Evolutionary conservation across 2,329 filamentous ascomycete species (phyloP).

Genomic region (Xylariales sp.): DNA sequence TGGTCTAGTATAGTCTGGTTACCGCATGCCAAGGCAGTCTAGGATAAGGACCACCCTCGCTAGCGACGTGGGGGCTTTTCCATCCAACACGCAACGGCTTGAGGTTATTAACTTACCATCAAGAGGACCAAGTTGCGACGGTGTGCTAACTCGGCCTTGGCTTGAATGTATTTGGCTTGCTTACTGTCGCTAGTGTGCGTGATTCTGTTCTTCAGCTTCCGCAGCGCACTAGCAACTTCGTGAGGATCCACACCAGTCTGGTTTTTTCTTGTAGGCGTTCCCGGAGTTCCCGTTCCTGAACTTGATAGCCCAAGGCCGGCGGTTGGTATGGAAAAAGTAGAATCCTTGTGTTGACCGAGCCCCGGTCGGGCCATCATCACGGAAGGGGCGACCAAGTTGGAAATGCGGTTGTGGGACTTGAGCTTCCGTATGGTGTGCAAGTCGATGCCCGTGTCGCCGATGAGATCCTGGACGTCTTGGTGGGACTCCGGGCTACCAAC

Average conservation of each 20-base stretch:
- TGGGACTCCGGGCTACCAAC: conserved; percentile 6
- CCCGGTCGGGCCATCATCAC: conserved; percentile 10
- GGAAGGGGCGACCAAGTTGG: conserved; percentile 6
- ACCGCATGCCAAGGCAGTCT: no score
- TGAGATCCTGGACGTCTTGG: conserved; percentile 10
- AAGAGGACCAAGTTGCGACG: conserved; percentile 10
- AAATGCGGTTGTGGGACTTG: conserved; percentile 5
- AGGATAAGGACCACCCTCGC: no score
- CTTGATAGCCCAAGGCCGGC: not conserved
- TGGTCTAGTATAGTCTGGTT: no score
- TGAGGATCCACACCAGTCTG: conserved; percentile 9
- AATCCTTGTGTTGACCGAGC: conserved; percentile 5
- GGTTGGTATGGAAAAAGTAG: conserved; percentile 2
- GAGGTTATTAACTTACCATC: conserved; percentile 5
- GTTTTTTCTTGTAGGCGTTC: conserved; percentile 5
- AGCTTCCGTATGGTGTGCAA: conserved; percentile 8
- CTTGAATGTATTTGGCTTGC: conserved; percentile 9
- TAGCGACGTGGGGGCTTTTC: no score
- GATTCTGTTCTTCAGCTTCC: conserved; percentile 7
- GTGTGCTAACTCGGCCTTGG: conserved; percentile 10
- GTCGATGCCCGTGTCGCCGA: conserved; percentile 11
- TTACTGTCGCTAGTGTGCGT: conserved; percentile 6
- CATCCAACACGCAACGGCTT: no score
- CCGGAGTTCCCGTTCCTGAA: conserved; percentile 5
- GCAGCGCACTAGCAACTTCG: conserved; percentile 8